Base-by-base conservation (phyloP, 2,329 filamentous ascomycete species). In the Calonectria hawksworthii region DNA sequence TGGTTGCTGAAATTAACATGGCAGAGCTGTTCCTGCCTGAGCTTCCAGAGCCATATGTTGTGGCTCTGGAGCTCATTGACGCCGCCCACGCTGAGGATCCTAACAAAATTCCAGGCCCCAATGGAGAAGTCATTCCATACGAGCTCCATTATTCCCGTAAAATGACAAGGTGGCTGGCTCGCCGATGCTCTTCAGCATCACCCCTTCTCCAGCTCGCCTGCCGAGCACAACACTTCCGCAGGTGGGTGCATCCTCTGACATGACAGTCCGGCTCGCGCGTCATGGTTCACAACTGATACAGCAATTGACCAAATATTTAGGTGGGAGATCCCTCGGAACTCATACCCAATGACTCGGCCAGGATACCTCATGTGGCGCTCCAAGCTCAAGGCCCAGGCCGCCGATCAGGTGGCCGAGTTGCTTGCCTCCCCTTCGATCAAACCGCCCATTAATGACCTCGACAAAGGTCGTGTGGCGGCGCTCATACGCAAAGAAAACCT, bases 341-440 rank as follows among this genome's bases (percentile, higher is more conserved):
- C 89, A 47, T 96, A 94, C 84, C 94, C 95, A 9, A 92, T 92
- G 88, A 96, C 93, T 1, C 92, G 93, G 77, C 83, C 90, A 0
- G 95, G 95, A 13, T 98, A 98, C 83, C 90, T 96, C 76, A 88
- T 90, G n/a, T 98, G 95, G 95, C 91, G 95, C 28, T 90, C 92
- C 4, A 92, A 91, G 80, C 90, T 95, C 70, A 95, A 95, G 80
- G 87, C 94, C 1, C 94, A 96, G 82, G 89, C 89, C 5, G 88
- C 89, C 0, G 64, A 81, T 11, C 86, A 88, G 75, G 85, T 90
- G 23, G 92, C 93, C 1, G 89, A 92, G 76, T 88, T 94, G 3
- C 86, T 90, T 21, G 77, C 81, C 3, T 84, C 83, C 0, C 70
- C 84, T 0, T 76, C 80, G 5, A 85, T 88, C 70, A 74, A 82